Conservation (phyloP, 305 asterid species). For the Solanum hybrid region DNA sequence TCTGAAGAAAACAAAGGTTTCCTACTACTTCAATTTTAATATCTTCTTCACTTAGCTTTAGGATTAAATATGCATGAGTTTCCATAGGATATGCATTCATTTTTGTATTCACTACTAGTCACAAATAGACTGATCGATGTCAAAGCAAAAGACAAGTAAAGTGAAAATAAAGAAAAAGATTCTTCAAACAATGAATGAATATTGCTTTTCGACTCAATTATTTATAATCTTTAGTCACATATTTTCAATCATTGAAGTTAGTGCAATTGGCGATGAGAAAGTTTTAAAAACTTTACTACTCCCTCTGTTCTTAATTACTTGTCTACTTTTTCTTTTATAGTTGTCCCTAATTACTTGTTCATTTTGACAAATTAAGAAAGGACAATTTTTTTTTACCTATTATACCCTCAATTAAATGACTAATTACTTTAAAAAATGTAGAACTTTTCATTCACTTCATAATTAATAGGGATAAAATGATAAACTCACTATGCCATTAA, state of each 20-base stretch:
- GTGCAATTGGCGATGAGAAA: background rate
- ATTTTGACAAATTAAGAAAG: too few species aligned
- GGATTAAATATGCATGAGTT: background rate
- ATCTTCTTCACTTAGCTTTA: background rate
- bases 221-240: background rate
- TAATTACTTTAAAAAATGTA: too few species aligned
- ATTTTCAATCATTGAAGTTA: background rate
- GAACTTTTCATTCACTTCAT: too few species aligned
- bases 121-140: background rate
- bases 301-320: too few species aligned
- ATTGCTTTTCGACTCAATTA: background rate
- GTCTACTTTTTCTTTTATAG: too few species aligned
- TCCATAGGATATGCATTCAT: background rate
- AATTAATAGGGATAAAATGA: too few species aligned
- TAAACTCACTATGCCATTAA: too few species aligned
- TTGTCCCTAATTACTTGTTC: fast-evolving
- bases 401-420: too few species aligned
- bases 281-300: too few species aligned
- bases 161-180: background rate
- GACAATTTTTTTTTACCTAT: too few species aligned
- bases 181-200: background rate
- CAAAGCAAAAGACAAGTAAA: background rate
- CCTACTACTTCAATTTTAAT: background rate
- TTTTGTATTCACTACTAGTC: background rate
- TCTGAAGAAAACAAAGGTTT: background rate